Base-by-base conservation (phyloP, 495 filamentous ascomycete genomes). In the Podospora appendiculata region DNA sequence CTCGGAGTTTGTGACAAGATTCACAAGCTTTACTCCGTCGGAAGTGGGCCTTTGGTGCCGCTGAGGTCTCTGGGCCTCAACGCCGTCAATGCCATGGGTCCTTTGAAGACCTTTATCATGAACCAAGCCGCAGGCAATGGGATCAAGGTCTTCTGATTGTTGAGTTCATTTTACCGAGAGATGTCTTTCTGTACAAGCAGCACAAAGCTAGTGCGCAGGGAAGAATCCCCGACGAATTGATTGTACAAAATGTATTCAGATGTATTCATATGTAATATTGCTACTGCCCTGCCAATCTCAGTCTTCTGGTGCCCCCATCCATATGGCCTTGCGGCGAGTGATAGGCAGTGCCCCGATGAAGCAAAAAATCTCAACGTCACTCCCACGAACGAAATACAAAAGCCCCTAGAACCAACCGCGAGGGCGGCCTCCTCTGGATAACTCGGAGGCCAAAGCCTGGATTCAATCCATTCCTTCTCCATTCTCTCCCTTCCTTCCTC, bases 1-100 rank as follows among this genome's bases (percentile, higher is more conserved):
- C 73, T 96, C 1, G 93, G 89, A 9, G 86, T 92, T 16, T 88
- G 89, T 38, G 94, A 99, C 72, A 87, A 96, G 69, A 69, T 99
- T 60, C 89, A 96, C 64, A 95, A 93, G 76, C 69, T 99, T 42
- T 99, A 96, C 62, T 83, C 82, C 36, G 81, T 86, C 3, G 81
- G 80, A 8, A 82, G 76, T 49, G 84, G 85, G 1, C 90, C 90
- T 9, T 68, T 96, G 40, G 86, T 93, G 12, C 84, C 81, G 48
- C 70, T 87, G 50, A 79, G 94, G 47, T 88, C 84, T 57, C 62
- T 88, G 46, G 94, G 94, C 0, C 63, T 99, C 52, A 79, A 76
- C 45, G 79, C 83, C 16, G 83, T 97, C 51, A 84, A 97, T 73
- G 70, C 75, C n/a, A 60, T 95, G 64, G 79, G 82, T 0, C 80